Evolutionary conservation across 2,329 filamentous ascomycete species (phyloP), one percentile per base, ranked within the genome.

Genomic region (Cladophialophora bantiana): DNA sequence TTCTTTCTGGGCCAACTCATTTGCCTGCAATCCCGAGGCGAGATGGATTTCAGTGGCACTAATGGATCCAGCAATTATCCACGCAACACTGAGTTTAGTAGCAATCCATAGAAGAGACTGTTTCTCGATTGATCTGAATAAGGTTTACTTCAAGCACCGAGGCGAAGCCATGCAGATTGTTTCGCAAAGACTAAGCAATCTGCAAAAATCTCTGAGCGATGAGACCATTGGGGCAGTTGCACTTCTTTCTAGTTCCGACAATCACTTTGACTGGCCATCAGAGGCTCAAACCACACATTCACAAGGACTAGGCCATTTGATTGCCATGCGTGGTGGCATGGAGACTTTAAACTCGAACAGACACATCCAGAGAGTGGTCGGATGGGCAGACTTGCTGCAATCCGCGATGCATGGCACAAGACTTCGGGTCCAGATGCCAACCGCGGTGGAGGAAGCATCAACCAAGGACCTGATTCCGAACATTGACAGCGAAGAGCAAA

Each of bases 21-120:
- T 59, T 54, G 64, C 67, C 10, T 64, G 64, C 61, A 69, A 69
- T 52, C 65, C 67, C n/a, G 67, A 69, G 45, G 67, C 64, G 26
- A 45, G 53, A 5, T 69, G 67, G 67, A 62, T 64, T 18, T 64
- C 64, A 10, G 45, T 67, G 5, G 61, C 67, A 10, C 50, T 67
- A 26, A 67, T 64, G 58, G 67, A 69, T 42, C 59, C 62, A 9
- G 67, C 67, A 12, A 69, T 69, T 36, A 62, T 69, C 34, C 65
- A 67, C 20, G 67, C 67, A 6, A 69, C 64, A 18, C 32, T 69
- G 35, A 59, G 64, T 36, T 26, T 69, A 12, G 67, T 69, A 20
- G 62, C 64, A 13, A 66, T 69, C 35, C 67, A 69, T 34, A 56
- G 67, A 55, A 55, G 61, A 58, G 67, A 69, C 13, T 42, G 45